These are phyloP conservation scores for Chrysoporthe deuterocubensis DNA, from an alignment of 2,329 filamentous ascomycete genomes.

Conservation along the genomic window DNA sequence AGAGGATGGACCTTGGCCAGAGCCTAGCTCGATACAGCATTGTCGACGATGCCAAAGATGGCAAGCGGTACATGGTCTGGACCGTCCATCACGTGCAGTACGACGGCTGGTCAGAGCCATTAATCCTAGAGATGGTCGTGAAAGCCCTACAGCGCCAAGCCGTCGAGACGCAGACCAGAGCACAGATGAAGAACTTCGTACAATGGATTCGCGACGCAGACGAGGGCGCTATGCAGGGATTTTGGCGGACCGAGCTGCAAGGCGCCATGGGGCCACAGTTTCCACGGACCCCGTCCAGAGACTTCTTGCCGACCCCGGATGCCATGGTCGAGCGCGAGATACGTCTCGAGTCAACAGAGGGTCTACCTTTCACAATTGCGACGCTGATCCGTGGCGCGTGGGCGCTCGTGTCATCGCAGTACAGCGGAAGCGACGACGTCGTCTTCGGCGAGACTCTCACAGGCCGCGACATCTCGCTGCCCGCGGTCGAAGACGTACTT, in stretches of 20 bases:
- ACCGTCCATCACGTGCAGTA: slow-evolving; percentile 46
- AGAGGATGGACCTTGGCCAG: slow-evolving; percentile 36
- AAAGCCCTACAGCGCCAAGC: slow-evolving; percentile 29
- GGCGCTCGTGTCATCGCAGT: slow-evolving; percentile 58
- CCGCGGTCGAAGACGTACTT: slow-evolving; percentile 57
- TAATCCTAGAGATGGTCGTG: slow-evolving; percentile 37
- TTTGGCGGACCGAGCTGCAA: slow-evolving; percentile 51
- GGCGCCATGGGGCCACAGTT: slow-evolving; percentile 53
- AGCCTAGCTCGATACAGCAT: slow-evolving; percentile 43
- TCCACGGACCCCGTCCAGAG: slow-evolving; percentile 51
- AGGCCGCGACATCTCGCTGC: slow-evolving; percentile 55
- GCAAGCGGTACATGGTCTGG: slow-evolving; percentile 40
- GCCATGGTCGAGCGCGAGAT: slow-evolving; percentile 36
- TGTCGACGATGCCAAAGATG: slow-evolving; percentile 30
- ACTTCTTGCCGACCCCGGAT: slow-evolving; percentile 49
- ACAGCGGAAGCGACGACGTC: slow-evolving; percentile 56
- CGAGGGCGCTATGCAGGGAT: slow-evolving; percentile 44
- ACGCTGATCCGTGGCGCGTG: slow-evolving; percentile 52
- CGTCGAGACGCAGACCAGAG: slow-evolving; percentile 30
- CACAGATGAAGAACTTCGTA: slow-evolving; percentile 37
- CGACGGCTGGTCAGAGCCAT: slow-evolving; percentile 40
- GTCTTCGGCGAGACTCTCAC: slow-evolving; percentile 65
- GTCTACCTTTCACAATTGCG: slow-evolving; percentile 27
- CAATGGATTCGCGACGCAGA: slow-evolving; percentile 48
- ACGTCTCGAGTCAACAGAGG: slow-evolving; percentile 30